A percentile compares a stretch with the other conserved stretches of the same genome.
These are phyloP conservation scores for Mycena floridula DNA, from an alignment of 768 basidiomycete genomes.

Conservation along the genomic window DNA sequence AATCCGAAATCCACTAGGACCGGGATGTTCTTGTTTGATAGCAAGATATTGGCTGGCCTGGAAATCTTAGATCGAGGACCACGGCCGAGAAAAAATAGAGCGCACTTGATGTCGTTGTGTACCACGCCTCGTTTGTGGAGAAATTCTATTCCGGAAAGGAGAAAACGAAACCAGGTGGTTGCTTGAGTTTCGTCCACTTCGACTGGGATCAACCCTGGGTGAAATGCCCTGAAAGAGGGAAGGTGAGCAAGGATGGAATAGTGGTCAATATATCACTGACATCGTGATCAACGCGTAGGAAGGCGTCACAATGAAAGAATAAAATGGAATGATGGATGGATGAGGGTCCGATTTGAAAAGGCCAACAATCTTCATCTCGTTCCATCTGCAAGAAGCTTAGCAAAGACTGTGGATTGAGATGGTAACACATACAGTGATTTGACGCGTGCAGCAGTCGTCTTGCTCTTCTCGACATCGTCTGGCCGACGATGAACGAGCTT, in stretches of 20 bases:
- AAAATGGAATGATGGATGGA: conserved; percentile 88
- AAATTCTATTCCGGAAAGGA: conserved; percentile 79
- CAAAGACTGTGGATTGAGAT: neutral
- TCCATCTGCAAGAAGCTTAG: conserved; percentile 68
- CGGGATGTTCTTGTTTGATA: conserved; percentile 71
- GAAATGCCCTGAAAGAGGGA: conserved; percentile 60
- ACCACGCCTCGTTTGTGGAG: conserved; percentile 80
- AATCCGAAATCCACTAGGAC: conserved; percentile 97
- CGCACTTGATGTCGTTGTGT: conserved; percentile 93
- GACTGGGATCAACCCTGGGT: conserved; percentile 83
- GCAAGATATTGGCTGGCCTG: conserved; percentile 90
- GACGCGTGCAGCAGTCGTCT: conserved; percentile 85
- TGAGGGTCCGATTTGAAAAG: conserved; percentile 80
- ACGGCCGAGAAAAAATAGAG: conserved; percentile 8
- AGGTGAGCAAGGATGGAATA: neutral
- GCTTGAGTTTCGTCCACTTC: conserved; percentile 78
- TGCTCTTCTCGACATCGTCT: conserved; percentile 37
- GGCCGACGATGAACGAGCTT: conserved; percentile 87
- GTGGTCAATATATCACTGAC: conserved; percentile 36
- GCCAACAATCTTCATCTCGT: conserved; percentile 95
- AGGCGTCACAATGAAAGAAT: conserved; percentile 90
- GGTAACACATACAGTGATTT: conserved; percentile 61
- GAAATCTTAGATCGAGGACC: conserved; percentile 1
- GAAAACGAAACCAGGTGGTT: conserved; percentile 73
- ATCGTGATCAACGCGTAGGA: conserved; percentile 90